Percentiles rank a stretch among this genome's conserved stretches.
These are phyloP conservation scores for Sarcodon sp. DNA, from an alignment of 768 basidiomycete species.

Conservation along the genomic window DNA sequence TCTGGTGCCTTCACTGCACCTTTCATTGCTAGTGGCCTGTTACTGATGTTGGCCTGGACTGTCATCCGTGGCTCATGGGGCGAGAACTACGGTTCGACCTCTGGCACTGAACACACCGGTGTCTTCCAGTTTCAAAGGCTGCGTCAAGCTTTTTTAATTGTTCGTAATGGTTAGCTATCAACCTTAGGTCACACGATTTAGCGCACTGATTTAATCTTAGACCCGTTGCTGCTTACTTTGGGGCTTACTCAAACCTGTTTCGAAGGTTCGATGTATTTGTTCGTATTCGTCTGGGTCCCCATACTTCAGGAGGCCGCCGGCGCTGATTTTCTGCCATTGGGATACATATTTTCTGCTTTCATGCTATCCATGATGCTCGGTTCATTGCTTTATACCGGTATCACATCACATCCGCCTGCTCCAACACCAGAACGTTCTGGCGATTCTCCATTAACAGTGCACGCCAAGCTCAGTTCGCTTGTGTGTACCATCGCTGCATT, in stretches of 20 bases:
- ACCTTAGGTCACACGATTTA: neutral
- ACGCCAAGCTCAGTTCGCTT: slow-evolving; percentile 53
- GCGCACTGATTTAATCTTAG: slow-evolving; percentile 18
- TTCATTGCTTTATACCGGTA: slow-evolving; percentile 51
- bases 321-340: slow-evolving; percentile 41
- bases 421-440: slow-evolving; percentile 2
- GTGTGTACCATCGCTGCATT: slow-evolving; percentile 49
- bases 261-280: slow-evolving; percentile 78
- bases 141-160: slow-evolving; percentile 42
- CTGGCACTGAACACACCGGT: slow-evolving; percentile 16
- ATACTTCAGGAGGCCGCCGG: slow-evolving; percentile 50
- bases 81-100: slow-evolving; percentile 52
- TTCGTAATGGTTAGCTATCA: slow-evolving; percentile 28
- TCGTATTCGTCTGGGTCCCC: slow-evolving; percentile 78
- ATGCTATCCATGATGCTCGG: slow-evolving; percentile 81
- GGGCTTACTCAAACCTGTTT: slow-evolving; percentile 72
- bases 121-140: slow-evolving; percentile 41
- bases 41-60: slow-evolving; percentile 41
- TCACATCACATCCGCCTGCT: slow-evolving; percentile 16
- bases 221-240: slow-evolving; percentile 47
- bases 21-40: slow-evolving; percentile 46
- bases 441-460: slow-evolving; percentile 37
- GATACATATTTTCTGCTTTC: slow-evolving; percentile 71
- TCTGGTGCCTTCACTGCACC: slow-evolving; percentile 46
- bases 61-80: slow-evolving; percentile 47